Evolutionary conservation across 1,284 basidiomycete species (phyloP), one percentile per base, ranked within the genome.

Genomic region (Dichomitus squalens): DNA sequence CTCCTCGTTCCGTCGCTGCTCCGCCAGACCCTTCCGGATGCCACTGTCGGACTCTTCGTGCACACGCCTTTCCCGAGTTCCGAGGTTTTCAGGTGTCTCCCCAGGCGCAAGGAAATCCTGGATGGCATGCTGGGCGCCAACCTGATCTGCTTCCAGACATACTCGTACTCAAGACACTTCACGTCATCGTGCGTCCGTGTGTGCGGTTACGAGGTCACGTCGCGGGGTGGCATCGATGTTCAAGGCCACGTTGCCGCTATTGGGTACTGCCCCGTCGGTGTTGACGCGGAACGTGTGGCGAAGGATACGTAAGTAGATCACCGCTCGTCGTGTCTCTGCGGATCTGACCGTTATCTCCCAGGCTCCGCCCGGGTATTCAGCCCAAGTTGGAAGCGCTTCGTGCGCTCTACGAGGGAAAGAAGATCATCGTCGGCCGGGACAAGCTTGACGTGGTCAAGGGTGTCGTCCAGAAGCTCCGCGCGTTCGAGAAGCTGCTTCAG

Each of bases 91-190:
- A 82, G 96, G 90, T 67, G 64, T 53, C 46, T 60, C 48, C 60
- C 67, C 85, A 86, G 87, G 57, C 85, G 96, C 50, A 91, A 90
- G 67, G 95, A 98, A 75, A 93, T 99, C 59, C 82, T 99, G 35
- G 95, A 98, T 65, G 97, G 96, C 43, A 98, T 99, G 94, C 88
- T 99, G 46, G 96, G 96, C 40, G 95, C 96, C 52, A 96, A 98
- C 75, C 83, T 98, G 38, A 88, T 98, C 35, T 95, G 93, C 74
- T 98, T 98, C 89, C 94, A 91, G 83, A 97, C 96, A 0, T 98
- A 98, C 75, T 96, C 95, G 16, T 99, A 99, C 78, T 90, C 93
- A 14, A 87, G 96, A 25, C 96, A 98, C 76, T 98, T 98, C 75
- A 86, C 89, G 38, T 96, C 93, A 7, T 93, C 93, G 2, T 98